phyloP scores from a whole-genome alignment of 768 basidiomycete species.

The Tulasnella sp. region DNA sequence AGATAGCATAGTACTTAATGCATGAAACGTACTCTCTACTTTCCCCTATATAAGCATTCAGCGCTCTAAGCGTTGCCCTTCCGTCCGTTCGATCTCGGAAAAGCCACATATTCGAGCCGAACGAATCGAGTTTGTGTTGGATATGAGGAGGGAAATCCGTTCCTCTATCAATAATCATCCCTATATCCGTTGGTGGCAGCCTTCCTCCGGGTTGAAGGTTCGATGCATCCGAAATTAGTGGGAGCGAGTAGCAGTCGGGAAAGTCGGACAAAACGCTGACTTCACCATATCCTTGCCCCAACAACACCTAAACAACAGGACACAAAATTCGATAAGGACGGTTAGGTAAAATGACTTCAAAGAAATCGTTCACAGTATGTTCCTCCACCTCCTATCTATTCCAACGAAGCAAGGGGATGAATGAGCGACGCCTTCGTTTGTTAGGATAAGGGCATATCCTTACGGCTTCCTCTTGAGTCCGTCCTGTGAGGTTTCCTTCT shows the following conservation, averaged over 20 bases:
- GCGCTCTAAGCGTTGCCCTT: slow-evolving; percentile 59
- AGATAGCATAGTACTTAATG: slow-evolving; percentile 7
- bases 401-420: background rate
- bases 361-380: slow-evolving; percentile 39
- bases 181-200: slow-evolving; percentile 60
- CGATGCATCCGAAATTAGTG: slow-evolving; percentile 15
- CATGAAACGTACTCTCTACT: slow-evolving; percentile 53
- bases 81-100: slow-evolving; percentile 57
- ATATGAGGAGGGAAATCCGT: slow-evolving; percentile 65
- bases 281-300: slow-evolving; percentile 76
- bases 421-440: background rate
- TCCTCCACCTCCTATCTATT: slow-evolving; percentile 84
- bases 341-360: background rate
- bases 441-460: slow-evolving; percentile 32
- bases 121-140: slow-evolving; percentile 53
- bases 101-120: slow-evolving; percentile 73
- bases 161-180: slow-evolving; percentile 84
- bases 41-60: slow-evolving; percentile 74
- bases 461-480: slow-evolving; percentile 51
- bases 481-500: slow-evolving; percentile 51
- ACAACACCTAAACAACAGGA: slow-evolving; percentile 48
- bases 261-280: background rate
- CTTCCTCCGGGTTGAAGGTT: slow-evolving; percentile 39
- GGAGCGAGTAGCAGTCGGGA: slow-evolving; percentile 14
- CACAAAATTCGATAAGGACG: slow-evolving; percentile 44